Evolutionary conservation across 345 rosid species (phyloP).

Genomic region (Corchorus capsularis): DNA sequence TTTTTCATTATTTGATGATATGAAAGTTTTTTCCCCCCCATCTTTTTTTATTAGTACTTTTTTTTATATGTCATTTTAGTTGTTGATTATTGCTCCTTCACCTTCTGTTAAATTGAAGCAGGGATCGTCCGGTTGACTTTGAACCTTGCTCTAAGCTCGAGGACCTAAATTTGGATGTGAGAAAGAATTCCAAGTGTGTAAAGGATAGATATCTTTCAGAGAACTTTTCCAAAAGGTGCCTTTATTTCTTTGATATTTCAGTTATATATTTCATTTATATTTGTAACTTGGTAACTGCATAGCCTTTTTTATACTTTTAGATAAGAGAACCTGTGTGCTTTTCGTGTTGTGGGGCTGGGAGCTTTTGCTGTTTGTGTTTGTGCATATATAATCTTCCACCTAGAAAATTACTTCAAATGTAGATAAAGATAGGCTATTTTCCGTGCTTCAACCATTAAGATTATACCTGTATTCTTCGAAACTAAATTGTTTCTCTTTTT

Average conservation of each 20-base stretch:
- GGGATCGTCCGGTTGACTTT: conserved; percentile 55
- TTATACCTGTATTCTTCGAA: not conserved
- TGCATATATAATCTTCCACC: not conserved
- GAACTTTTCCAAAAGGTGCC: conserved; percentile 43
- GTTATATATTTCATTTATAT: not conserved
- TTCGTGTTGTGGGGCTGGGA: not conserved
- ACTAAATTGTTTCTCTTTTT: not conserved
- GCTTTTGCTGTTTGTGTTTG: not conserved
- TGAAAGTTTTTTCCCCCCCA: not conserved
- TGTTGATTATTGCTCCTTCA: conserved; percentile 12
- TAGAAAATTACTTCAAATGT: not conserved
- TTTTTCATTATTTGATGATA: conserved; percentile 7
- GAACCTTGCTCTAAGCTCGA: conserved; percentile 76
- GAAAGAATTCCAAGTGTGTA: conserved; percentile 42
- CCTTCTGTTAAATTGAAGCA: conserved; percentile 36
- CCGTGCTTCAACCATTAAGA: not conserved
- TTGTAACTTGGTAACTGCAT: not conserved
- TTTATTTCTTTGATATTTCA: not conserved
- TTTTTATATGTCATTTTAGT: conserved; percentile 9
- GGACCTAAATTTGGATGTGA: conserved; percentile 72
- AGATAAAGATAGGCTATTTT: not conserved
- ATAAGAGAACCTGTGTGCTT: not conserved
- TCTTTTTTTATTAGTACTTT: not conserved
- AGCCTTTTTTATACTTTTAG: conserved; percentile 1
- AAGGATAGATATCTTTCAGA: conserved; percentile 35